phyloP scores from a whole-genome alignment of 768 basidiomycete genomes.

The Hygrocybe coccinea region DNA sequence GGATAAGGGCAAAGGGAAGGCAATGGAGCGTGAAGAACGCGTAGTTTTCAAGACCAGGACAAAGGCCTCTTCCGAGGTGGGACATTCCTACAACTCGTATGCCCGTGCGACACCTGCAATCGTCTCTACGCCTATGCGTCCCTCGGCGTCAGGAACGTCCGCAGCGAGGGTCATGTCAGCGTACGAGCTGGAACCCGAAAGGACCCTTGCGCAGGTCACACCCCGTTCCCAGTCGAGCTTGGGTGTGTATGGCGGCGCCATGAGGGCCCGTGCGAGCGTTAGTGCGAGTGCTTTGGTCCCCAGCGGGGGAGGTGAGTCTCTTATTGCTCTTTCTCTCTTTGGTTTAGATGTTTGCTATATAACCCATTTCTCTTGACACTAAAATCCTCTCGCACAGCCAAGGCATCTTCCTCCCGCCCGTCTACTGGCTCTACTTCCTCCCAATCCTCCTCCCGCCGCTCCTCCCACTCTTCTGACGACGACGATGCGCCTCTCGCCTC shows the following conservation, averaged over 20 bases:
- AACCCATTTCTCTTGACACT: slow-evolving; percentile 7
- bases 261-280: slow-evolving; percentile 45
- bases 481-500: slow-evolving; percentile 63
- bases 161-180: background rate
- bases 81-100: slow-evolving; percentile 1
- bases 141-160: background rate
- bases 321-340: slow-evolving; percentile 32
- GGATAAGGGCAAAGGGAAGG: background rate
- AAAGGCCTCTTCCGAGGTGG: slow-evolving; percentile 6
- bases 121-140: background rate
- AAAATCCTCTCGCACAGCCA: background rate
- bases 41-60: slow-evolving; percentile 24
- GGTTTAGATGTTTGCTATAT: slow-evolving; percentile 32
- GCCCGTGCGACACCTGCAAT: background rate
- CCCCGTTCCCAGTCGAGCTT: slow-evolving; percentile 35
- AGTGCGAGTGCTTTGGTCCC: slow-evolving; percentile 58
- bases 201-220: slow-evolving; percentile 2
- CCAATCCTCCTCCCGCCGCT: slow-evolving; percentile 1
- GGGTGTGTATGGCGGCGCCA: slow-evolving; percentile 11
- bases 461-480: slow-evolving; percentile 30
- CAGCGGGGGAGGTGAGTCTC: slow-evolving; percentile 47
- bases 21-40: slow-evolving; percentile 18
- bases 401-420: background rate
- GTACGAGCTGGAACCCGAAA: background rate
- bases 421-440: background rate